Conservation (phyloP, 495 filamentous ascomycete species). For the Hypoxylon fuscum region DNA sequence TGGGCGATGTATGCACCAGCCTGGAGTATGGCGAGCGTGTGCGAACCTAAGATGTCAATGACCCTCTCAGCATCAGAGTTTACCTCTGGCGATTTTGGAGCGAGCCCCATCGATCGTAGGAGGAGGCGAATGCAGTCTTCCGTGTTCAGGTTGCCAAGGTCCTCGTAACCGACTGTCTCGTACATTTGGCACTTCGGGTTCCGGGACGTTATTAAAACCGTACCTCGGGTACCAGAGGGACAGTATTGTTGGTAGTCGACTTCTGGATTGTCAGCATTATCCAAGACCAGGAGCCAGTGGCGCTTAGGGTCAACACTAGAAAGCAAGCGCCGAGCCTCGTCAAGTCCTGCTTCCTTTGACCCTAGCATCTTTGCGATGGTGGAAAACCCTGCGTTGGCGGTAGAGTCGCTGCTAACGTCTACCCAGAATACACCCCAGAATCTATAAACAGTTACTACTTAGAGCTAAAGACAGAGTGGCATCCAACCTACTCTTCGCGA, state of each 20-base stretch:
- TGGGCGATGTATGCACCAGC: conserved; percentile 4
- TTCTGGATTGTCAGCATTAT: conserved; percentile 10
- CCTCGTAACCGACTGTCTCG: background rate
- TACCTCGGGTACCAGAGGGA: background rate
- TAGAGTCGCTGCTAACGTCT: no score
- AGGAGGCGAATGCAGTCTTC: background rate
- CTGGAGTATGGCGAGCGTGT: conserved; percentile 6
- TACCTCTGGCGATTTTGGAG: background rate
- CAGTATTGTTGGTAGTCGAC: conserved; percentile 1
- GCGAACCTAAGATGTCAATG: background rate
- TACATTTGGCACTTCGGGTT: background rate
- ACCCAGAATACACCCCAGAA: no score
- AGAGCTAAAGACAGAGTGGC: background rate
- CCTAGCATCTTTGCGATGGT: no score
- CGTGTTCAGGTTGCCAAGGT: no score
- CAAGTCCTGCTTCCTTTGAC: no score
- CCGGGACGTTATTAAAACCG: conserved; percentile 3
- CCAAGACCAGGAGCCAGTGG: conserved; percentile 6
- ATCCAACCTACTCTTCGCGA: conserved; percentile 2
- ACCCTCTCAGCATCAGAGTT: conserved; percentile 4
- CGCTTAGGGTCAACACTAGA: background rate
- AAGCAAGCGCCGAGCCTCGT: background rate
- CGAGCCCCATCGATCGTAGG: conserved; percentile 1
- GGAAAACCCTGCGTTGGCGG: no score
- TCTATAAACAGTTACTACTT: no score